A percentile compares a stretch with the other conserved stretches of the same genome.
These are phyloP conservation scores for Astrephomene gubernaculifera DNA, from an alignment of 139 green algal genomes.

Conservation along the genomic window DNA sequence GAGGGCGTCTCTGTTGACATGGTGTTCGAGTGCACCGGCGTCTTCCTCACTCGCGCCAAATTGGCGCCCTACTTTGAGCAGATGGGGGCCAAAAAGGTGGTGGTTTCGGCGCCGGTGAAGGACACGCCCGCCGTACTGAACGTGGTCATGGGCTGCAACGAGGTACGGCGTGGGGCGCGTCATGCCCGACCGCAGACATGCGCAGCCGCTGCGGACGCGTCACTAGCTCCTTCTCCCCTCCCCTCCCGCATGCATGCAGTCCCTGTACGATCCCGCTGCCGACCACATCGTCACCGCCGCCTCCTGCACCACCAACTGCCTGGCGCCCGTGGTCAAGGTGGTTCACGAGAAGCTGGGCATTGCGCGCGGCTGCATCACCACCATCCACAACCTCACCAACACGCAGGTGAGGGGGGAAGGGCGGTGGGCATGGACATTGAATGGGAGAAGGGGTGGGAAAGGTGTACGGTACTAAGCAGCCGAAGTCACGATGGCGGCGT, in stretches of 20 bases:
- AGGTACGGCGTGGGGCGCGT: no score
- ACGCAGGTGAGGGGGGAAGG: constrained; percentile 65
- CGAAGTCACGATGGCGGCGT: no score
- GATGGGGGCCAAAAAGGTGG: constrained; percentile 69
- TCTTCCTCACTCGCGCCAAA: constrained; percentile 72
- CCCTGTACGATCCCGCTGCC: constrained; percentile 71
- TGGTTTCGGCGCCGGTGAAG: constrained; percentile 89
- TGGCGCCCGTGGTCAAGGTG: constrained; percentile 87
- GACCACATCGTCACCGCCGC: constrained; percentile 90
- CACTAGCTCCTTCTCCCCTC: no score
- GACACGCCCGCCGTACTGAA: constrained; percentile 82
- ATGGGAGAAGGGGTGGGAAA: background rate
- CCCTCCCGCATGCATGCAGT: constrained; percentile 48
- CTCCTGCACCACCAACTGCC: constrained; percentile 94
- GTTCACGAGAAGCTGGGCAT: constrained; percentile 89
- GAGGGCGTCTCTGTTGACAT: constrained; percentile 55
- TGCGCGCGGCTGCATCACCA: constrained; percentile 88
- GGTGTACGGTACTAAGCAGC: no score
- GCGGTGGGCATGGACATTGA: background rate
- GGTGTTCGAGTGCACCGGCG: constrained; percentile 79
- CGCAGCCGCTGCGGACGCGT: no score
- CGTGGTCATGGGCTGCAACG: constrained; percentile 86
- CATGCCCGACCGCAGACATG: no score
- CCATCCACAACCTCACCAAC: constrained; percentile 93
- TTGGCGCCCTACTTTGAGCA: constrained; percentile 79